phyloP scores from a whole-genome alignment of 768 basidiomycete species.

The Filobasidium floriforme region DNA sequence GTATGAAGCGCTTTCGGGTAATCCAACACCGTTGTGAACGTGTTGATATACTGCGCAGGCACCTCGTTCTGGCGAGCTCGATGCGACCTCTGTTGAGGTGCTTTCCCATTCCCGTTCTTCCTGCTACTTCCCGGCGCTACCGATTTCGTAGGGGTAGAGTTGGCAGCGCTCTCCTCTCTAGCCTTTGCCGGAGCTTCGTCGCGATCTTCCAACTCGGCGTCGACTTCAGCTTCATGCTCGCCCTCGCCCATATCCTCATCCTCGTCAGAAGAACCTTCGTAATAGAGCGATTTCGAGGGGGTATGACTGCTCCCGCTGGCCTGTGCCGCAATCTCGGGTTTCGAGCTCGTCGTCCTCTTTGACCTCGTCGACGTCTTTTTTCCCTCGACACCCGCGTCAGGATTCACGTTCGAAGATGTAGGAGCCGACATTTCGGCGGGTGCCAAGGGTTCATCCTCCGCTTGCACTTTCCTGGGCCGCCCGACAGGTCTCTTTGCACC shows the following conservation, averaged over 20 bases:
- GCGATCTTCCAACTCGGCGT: not conserved
- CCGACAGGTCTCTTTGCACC: too few relatives aligned
- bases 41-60: slow-evolving; percentile 12
- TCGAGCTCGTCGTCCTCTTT: not conserved
- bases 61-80: not conserved
- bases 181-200: too few relatives aligned
- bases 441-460: too few relatives aligned
- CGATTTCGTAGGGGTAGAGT: not conserved
- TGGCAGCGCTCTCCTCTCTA: not conserved
- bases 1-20: slow-evolving; percentile 9
- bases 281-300: not conserved
- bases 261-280: not conserved
- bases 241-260: not conserved
- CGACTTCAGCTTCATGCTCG: not conserved
- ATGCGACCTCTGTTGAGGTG: not conserved
- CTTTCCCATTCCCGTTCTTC: not conserved
- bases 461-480: too few relatives aligned
- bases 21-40: slow-evolving; percentile 19
- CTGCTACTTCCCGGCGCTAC: not conserved
- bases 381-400: not conserved
- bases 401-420: not conserved
- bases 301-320: not conserved
- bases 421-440: not conserved
- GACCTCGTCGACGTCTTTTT: not conserved
- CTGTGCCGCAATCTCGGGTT: not conserved